Conservation (phyloP, 1,284 basidiomycete genomes). For the Cryptococcus sp. region DNA sequence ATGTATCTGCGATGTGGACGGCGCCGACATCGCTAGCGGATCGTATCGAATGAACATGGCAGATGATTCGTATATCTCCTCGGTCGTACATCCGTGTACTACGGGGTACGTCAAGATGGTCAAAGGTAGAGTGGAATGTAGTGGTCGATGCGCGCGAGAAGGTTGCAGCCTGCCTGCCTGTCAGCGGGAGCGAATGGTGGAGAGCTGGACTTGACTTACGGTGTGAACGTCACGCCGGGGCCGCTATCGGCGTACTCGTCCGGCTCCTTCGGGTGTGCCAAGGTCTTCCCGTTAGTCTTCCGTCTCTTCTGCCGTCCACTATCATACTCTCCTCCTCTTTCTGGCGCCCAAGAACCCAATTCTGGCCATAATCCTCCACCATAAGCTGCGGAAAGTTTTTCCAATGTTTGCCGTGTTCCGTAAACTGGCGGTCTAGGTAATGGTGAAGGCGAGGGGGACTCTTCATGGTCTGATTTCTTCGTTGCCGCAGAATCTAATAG, state of each 20-base stretch:
- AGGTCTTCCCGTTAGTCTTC: background rate
- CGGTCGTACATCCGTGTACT: conserved; percentile 46
- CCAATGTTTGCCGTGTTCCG: conserved; percentile 39
- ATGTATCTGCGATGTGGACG: background rate
- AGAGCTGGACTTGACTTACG: conserved; percentile 28
- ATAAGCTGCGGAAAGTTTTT: conserved; percentile 43
- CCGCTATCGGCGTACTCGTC: conserved; percentile 14
- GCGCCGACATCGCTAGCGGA: conserved; percentile 14
- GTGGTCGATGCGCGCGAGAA: conserved; percentile 20
- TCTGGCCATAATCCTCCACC: conserved; percentile 52
- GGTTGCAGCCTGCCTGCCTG: conserved; percentile 7
- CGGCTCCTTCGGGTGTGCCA: conserved; percentile 7
- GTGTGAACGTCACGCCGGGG: conserved; percentile 32
- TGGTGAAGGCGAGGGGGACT: conserved; percentile 3
- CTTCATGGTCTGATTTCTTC: conserved; percentile 5
- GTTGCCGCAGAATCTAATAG: conserved; percentile 8
- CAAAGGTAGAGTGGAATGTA: conserved; percentile 41
- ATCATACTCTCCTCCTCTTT: conserved; percentile 2
- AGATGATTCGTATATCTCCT: conserved; percentile 46
- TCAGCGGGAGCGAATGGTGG: conserved; percentile 7
- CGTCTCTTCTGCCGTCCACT: conserved; percentile 10
- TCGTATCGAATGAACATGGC: conserved; percentile 50
- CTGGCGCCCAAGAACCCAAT: conserved; percentile 42
- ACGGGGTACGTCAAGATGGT: conserved; percentile 43
- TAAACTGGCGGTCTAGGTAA: conserved; percentile 39